These are phyloP conservation scores for Apiotrichum porosum DNA, from an alignment of 1,284 basidiomycete species.

Conservation along the genomic window DNA sequence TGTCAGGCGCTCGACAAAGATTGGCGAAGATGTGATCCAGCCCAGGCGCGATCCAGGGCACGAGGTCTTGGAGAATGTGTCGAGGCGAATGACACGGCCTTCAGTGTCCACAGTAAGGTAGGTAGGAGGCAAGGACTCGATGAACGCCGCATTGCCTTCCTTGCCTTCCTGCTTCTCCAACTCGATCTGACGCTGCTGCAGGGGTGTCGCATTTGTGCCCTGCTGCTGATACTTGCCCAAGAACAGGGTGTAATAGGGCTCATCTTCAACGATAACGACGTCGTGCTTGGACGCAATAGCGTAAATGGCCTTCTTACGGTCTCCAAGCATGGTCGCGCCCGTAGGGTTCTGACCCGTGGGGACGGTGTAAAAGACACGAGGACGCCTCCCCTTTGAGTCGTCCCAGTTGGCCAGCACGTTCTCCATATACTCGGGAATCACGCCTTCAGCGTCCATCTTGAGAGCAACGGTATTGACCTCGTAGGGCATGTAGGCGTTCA, in stretches of 20 bases:
- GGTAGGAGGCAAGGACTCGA: conserved; percentile 56
- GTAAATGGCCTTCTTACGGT: conserved; percentile 73
- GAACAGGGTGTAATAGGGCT: conserved; percentile 71
- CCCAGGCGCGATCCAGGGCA: conserved; percentile 72
- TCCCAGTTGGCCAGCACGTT: conserved; percentile 65
- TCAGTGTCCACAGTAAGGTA: conserved; percentile 58
- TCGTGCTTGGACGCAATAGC: conserved; percentile 72
- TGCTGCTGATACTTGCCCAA: conserved; percentile 5
- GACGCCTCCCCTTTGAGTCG: conserved; percentile 52
- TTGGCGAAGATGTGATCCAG: conserved; percentile 60
- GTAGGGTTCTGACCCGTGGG: conserved; percentile 64
- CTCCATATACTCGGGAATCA: conserved; percentile 61
- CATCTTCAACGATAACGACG: conserved; percentile 69
- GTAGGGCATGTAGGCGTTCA: conserved; percentile 42
- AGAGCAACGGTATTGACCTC: conserved; percentile 47
- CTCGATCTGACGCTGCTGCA: conserved; percentile 39
- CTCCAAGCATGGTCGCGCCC: conserved; percentile 62
- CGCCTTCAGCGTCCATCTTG: conserved; percentile 67
- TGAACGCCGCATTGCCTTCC: conserved; percentile 43
- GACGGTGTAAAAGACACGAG: conserved; percentile 60
- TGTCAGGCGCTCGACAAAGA: conserved; percentile 65
- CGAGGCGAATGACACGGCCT: conserved; percentile 49
- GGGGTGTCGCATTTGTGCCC: conserved; percentile 26
- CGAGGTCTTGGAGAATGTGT: conserved; percentile 72
- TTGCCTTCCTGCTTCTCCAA: conserved; percentile 39